A percentile compares a stretch with the other conserved stretches of the same genome.
phyloP scores from a whole-genome alignment of 2,329 filamentous ascomycete species.

The Diaporthe sp. region DNA sequence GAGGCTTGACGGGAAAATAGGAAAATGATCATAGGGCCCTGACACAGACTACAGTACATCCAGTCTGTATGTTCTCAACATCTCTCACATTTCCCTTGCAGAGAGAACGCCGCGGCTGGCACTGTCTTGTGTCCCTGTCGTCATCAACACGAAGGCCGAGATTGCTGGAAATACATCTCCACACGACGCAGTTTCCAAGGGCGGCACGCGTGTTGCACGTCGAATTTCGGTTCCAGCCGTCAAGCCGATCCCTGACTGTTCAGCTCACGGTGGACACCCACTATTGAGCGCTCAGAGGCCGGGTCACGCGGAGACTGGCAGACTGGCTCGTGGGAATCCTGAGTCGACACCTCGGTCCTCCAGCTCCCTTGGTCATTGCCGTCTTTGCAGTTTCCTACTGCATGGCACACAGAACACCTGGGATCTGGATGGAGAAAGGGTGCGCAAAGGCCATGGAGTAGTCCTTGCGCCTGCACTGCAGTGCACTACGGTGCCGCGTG shows the following conservation, averaged over 20 bases:
- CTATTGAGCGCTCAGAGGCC: not conserved
- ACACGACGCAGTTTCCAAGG: conserved; percentile 13
- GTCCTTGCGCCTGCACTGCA: not conserved
- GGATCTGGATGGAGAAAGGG: not conserved
- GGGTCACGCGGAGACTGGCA: conserved; percentile 4
- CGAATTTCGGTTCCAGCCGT: conserved; percentile 32
- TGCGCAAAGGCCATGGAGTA: not conserved
- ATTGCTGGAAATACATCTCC: conserved; percentile 35
- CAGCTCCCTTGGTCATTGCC: not conserved
- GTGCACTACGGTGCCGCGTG: not conserved
- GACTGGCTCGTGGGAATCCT: not conserved
- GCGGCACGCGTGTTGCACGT: conserved; percentile 21
- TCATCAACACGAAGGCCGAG: conserved; percentile 35
- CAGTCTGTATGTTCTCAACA: not conserved
- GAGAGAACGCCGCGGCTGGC: not conserved
- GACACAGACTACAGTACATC: not conserved
- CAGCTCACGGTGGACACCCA: conserved; percentile 16
- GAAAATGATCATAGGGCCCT: not conserved
- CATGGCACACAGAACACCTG: not conserved
- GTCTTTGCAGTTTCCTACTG: not conserved
- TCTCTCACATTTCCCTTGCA: not conserved
- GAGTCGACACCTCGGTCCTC: not conserved
- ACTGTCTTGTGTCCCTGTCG: conserved; percentile 22
- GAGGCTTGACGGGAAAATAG: not conserved
- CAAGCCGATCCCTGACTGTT: conserved; percentile 27